Evolutionary conservation across 768 basidiomycete genomes (phyloP).

Genomic region (Mycena galericulata): DNA sequence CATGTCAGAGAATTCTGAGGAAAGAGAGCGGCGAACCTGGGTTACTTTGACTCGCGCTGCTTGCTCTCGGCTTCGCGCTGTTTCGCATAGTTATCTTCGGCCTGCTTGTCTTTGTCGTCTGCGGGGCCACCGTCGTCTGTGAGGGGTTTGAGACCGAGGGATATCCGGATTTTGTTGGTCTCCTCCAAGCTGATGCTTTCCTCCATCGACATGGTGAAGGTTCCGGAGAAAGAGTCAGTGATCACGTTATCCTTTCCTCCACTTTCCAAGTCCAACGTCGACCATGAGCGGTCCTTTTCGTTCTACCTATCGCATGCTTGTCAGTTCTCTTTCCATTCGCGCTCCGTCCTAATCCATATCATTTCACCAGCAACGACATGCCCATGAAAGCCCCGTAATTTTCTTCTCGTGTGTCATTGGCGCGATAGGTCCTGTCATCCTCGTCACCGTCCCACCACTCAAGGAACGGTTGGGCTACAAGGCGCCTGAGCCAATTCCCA

Average conservation of each 20-base stretch:
- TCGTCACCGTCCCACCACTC: conserved; percentile 81
- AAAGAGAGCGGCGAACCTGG: conserved; percentile 30
- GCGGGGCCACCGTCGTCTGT: conserved; percentile 81
- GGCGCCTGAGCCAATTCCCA: conserved; percentile 76
- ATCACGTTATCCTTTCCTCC: conserved; percentile 18
- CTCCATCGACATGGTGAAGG: conserved; percentile 73
- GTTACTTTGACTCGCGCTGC: conserved; percentile 83
- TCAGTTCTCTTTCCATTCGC: conserved; percentile 36
- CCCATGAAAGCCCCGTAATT: conserved; percentile 91
- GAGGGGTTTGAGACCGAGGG: conserved; percentile 93
- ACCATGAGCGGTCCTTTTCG: conserved; percentile 60
- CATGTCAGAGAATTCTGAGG: conserved; percentile 43
- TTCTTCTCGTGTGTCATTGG: conserved; percentile 89
- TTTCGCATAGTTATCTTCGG: conserved; percentile 88
- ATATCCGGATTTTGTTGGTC: conserved; percentile 96
- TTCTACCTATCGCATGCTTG: conserved; percentile 64
- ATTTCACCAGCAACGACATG: conserved; percentile 80
- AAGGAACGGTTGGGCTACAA: conserved; percentile 80
- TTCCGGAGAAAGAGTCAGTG: not conserved
- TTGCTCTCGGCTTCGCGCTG: conserved; percentile 76
- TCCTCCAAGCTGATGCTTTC: conserved; percentile 93
- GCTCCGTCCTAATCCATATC: conserved; percentile 15
- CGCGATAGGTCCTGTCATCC: conserved; percentile 78
- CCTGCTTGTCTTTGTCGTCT: conserved; percentile 83
- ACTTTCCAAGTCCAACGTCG: conserved; percentile 53